Evolutionary conservation across 352 stramenopile species (phyloP).

Genomic region (Phytopythium boreale): DNA sequence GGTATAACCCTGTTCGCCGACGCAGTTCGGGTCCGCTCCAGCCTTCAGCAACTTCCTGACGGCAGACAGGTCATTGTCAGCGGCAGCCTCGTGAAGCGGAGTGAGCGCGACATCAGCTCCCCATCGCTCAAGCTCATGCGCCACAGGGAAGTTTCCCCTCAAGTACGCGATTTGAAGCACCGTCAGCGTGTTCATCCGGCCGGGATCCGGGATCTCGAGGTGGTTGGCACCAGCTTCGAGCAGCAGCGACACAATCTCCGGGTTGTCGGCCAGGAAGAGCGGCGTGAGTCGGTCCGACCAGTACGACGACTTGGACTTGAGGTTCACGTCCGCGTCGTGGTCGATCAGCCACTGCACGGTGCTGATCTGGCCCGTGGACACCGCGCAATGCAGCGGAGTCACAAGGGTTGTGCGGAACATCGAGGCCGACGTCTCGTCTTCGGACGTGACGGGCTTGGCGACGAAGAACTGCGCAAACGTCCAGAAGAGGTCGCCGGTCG

Average conservation of each 20-base stretch:
- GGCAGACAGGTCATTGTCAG: slow-evolving; percentile 24
- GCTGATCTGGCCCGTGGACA: slow-evolving; percentile 56
- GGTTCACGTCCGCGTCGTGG: slow-evolving; percentile 54
- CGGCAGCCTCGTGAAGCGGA: slow-evolving; percentile 63
- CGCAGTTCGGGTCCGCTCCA: slow-evolving; percentile 54
- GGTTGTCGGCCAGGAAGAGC: slow-evolving; percentile 67
- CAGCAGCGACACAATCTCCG: slow-evolving; percentile 58
- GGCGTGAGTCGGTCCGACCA: slow-evolving; percentile 61
- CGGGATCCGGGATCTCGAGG: slow-evolving; percentile 60
- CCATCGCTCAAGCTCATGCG: slow-evolving; percentile 62
- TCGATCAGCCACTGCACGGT: slow-evolving; percentile 54
- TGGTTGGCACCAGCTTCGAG: slow-evolving; percentile 66
- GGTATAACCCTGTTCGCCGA: slow-evolving; percentile 66
- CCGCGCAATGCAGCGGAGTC: slow-evolving; percentile 65
- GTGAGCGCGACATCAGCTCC: slow-evolving; percentile 69
- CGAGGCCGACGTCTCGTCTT: slow-evolving; percentile 51
- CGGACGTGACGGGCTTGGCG: slow-evolving; percentile 30
- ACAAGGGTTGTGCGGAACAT: slow-evolving; percentile 72
- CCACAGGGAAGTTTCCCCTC: slow-evolving; percentile 60
- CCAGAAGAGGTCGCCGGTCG: slow-evolving; percentile 76
- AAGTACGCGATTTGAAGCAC: slow-evolving; percentile 67
- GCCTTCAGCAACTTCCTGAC: slow-evolving; percentile 49
- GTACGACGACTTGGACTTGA: slow-evolving; percentile 56
- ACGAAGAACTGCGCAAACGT: slow-evolving; percentile 70
- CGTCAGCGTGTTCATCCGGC: slow-evolving; percentile 69